Base-by-base conservation (phyloP, 805 yeast genomes). In the Saccharomycopsis fibuligera region DNA sequence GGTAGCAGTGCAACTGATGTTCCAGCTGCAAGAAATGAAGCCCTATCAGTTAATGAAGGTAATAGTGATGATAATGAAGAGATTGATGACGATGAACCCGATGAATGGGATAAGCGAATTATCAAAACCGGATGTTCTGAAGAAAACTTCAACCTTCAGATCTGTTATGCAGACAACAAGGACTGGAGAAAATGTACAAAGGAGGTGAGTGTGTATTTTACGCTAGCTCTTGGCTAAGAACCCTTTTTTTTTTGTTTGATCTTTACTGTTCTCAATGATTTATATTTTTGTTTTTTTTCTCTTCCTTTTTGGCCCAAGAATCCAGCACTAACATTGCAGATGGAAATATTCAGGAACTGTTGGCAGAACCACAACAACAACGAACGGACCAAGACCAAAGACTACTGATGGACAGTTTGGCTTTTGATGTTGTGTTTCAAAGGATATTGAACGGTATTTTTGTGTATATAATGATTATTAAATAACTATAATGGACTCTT, bases 81-180 rank as follows among this genome's bases (percentile, higher is more conserved):
- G 21, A 63, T 57, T 1, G 74, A 68, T 5, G 83, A 78, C 46
- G 82, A 76, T 45, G 83, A 78, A 51, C 86, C 84, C 1, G 90
- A 83, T 58, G 86, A 75, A 44, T 83, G 90, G 90, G 93, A 86
- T 58, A 63, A 73, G 59, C 67, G 95, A 52, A 86, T 86, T 44
- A 73, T 70, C 25, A 72, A 79, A 30, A 86, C 95, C 0, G 95
- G 95, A 1, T 86, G 95, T 60, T 72, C 76, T 12, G 83, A 74
- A 27, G 90, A 86, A 59, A 86, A 86, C 57, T 63, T 81, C 59
- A 77, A 77, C 14, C 66, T 86, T 29, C 86, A 82, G 45, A 64
- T 86, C 30, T 86, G 96, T 56, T 89, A 83, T 60, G 89, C 88
- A 3, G 95, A 85, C 51, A 82, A 81, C 1, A 78, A 78, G 25